Conservation (phyloP, 2,329 filamentous ascomycete genomes). For the Zymoseptoria passerinii region DNA sequence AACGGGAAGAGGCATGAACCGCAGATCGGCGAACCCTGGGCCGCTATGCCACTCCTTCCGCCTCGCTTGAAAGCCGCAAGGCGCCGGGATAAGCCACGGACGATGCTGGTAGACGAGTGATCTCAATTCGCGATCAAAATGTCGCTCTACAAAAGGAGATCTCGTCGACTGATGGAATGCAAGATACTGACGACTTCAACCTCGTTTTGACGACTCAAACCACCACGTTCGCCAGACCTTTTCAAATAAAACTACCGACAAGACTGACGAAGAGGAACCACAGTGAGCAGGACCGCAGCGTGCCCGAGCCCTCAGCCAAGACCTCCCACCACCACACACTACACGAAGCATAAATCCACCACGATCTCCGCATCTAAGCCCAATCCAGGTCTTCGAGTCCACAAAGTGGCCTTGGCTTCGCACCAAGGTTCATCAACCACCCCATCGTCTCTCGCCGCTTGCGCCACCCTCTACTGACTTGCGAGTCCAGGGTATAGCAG, state of each 20-base stretch:
- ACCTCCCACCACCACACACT: background rate
- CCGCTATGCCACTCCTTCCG: no score
- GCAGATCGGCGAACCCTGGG: no score
- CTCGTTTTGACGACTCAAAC: no score
- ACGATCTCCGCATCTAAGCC: background rate
- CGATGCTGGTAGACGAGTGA: no score
- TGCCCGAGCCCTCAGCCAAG: background rate
- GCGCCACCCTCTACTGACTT: background rate
- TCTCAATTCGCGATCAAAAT: no score
- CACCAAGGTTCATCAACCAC: background rate
- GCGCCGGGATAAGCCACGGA: no score
- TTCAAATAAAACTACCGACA: background rate
- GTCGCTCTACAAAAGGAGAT: no score
- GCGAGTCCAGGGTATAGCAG: background rate
- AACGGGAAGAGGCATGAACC: no score
- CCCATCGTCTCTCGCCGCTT: background rate
- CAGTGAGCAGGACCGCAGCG: background rate
- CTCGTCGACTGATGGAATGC: no score
- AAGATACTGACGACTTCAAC: no score
- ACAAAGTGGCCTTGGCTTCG: background rate
- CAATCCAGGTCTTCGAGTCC: background rate
- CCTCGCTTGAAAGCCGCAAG: no score
- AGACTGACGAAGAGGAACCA: background rate
- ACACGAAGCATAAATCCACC: background rate
- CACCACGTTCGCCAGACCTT: background rate